These are phyloP conservation scores for Cucurbita pepo DNA, from an alignment of 306 rosid genomes.

Conservation along the genomic window DNA sequence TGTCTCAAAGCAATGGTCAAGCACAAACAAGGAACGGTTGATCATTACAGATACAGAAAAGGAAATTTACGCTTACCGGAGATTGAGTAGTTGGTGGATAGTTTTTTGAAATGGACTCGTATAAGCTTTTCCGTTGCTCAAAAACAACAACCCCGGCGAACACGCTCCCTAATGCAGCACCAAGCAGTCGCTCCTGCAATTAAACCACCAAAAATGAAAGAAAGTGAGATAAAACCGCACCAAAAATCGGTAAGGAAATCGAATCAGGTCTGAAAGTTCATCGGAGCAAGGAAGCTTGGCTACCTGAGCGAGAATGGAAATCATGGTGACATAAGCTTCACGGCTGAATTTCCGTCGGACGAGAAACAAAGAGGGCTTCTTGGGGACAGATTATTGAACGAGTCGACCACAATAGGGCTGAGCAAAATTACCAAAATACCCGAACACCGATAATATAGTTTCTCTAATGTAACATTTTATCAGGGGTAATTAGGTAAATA, in stretches of 20 bases:
- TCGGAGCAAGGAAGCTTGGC: not conserved
- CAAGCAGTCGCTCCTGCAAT: conserved; percentile 68
- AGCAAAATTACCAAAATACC: too few relatives aligned
- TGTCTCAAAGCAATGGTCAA: not conserved
- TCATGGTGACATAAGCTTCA: not conserved
- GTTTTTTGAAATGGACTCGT: conserved; percentile 37
- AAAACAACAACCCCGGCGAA: conserved; percentile 45
- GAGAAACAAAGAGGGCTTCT: not conserved
- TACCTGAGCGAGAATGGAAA: conserved; percentile 7
- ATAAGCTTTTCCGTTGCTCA: conserved; percentile 55
- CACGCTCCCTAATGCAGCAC: conserved; percentile 54
- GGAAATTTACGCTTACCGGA: conserved; percentile 25
- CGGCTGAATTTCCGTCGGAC: not conserved
- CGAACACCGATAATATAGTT: too few relatives aligned
- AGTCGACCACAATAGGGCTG: not conserved
- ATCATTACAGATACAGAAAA: not conserved
- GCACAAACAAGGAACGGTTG: not conserved
- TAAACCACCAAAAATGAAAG: not conserved
- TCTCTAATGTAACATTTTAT: too few relatives aligned
- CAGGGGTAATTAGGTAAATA: too few relatives aligned
- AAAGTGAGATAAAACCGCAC: not conserved
- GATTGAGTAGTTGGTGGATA: conserved; percentile 11
- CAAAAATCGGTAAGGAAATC: not conserved
- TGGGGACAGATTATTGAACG: not conserved
- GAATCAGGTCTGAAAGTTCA: not conserved